Percentiles rank a stretch among this genome's conserved stretches.
Evolutionary conservation across 1,284 basidiomycete genomes (phyloP).

Genomic region (Rhodofomes roseus): DNA sequence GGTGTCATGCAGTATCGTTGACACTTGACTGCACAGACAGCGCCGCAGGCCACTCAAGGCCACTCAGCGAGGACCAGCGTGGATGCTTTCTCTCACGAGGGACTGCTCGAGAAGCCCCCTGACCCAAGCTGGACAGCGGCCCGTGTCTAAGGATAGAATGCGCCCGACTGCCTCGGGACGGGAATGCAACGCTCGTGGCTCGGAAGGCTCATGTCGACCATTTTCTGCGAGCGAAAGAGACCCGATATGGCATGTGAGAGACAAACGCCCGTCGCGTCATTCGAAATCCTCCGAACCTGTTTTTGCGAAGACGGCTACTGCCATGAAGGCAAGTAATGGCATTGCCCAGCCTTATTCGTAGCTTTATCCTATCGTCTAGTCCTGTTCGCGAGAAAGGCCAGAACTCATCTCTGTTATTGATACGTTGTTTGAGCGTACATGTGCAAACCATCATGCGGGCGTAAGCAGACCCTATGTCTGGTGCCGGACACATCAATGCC

Average conservation of each 20-base stretch:
- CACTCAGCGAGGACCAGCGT: background rate
- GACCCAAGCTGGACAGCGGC: background rate
- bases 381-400: background rate
- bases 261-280: too few relatives aligned
- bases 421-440: background rate
- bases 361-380: background rate
- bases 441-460: background rate
- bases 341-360: too few relatives aligned
- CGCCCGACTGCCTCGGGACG: background rate
- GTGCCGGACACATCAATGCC: background rate
- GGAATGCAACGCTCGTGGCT: background rate
- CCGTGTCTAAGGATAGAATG: background rate
- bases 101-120: background rate
- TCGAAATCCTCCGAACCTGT: too few relatives aligned
- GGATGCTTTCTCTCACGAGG: background rate
- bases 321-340: too few relatives aligned
- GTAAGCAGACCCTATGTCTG: background rate
- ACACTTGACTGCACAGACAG: background rate
- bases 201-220: background rate
- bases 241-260: background rate
- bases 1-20: background rate
- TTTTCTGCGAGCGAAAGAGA: background rate
- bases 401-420: background rate
- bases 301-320: too few relatives aligned
- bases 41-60: background rate